Evolutionary conservation across 768 basidiomycete genomes (phyloP), one percentile per base, ranked within the genome.

Genomic region (Crepidotus variabilis): DNA sequence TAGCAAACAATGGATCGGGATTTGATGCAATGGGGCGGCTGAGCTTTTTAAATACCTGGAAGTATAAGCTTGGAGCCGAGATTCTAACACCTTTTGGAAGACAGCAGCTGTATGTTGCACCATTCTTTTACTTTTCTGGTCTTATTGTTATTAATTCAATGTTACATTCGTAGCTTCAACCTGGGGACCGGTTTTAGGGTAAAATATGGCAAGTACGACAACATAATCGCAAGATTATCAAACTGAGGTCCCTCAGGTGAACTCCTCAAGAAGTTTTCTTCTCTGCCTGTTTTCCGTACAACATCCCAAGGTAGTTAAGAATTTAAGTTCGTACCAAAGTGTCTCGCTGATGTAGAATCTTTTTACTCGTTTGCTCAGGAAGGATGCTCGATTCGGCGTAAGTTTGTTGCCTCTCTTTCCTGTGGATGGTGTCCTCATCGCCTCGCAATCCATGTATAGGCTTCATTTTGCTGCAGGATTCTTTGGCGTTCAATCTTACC

Each of bases 11-110:
- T 6, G 57, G 59, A 11, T 66, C 72, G 2, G 70, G 73, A 2
- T 81, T 85, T 72, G 76, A 72, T 11, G 82, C 80, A 0, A 75
- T 72, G 0, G 88, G 86, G 0, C 71, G 77, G 0, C 68, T 92
- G 18, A 61, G 72, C 0, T 93, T 92, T 64, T 69, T 93, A 67
- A 84, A 87, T 60, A 78, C 76, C 34, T 93, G 90, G 90, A 81
- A 79, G 2, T 92, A 87, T 67, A 84, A 85, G 61, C 83, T 93
- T 11, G 92, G 91, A 10, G 82, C 81, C 57, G 91, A 92, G 69
- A 78, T 84, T 47, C 69, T 92, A 57, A 88, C 88, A 2, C 88
- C 88, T 1, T 91, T 90, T 59, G 89, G 90, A 8, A 77, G 90
- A 39, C 78, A 82, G 55, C 86, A 92, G 57, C 63, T 91, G 59